phyloP scores from a whole-genome alignment of 805 yeast genomes.

The Martiniozyma abietophila region DNA sequence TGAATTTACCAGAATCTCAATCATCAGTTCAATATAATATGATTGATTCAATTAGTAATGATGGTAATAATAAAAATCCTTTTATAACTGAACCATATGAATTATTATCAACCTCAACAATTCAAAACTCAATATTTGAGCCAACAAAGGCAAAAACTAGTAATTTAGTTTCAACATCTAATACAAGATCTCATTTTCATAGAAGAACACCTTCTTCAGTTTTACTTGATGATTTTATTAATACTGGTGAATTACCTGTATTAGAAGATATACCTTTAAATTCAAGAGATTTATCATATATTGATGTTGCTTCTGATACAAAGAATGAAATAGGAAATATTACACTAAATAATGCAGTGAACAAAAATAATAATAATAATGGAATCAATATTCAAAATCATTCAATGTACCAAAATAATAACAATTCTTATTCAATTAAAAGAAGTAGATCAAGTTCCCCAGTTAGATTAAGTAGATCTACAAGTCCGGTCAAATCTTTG shows the following conservation, averaged over 20 bases:
- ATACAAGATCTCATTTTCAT: conserved; percentile 14
- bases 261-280: conserved; percentile 11
- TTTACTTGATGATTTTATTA: conserved; percentile 22
- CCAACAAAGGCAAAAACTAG: conserved; percentile 17
- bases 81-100: conserved; percentile 7
- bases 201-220: conserved; percentile 19
- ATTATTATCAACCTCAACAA: no score
- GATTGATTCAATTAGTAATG: neutral
- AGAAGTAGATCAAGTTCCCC: conserved; percentile 4
- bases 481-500: conserved; percentile 9
- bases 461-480: conserved; percentile 5
- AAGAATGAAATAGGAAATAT: neutral
- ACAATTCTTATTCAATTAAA: conserved; percentile 12
- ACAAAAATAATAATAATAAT: neutral
- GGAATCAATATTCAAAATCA: conserved; percentile 6
- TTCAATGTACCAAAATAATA: conserved; percentile 17
- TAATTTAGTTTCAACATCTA: conserved; percentile 10
- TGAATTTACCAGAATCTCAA: conserved; percentile 2
- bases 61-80: neutral
- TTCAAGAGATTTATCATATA: conserved; percentile 10
- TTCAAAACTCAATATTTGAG: no score
- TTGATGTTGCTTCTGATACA: conserved; percentile 1
- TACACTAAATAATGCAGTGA: no score
- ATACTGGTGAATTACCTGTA: conserved; percentile 17
- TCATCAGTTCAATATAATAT: neutral